Evolutionary conservation across 805 yeast species (phyloP).

Genomic region (Candida coquimbonensis): DNA sequence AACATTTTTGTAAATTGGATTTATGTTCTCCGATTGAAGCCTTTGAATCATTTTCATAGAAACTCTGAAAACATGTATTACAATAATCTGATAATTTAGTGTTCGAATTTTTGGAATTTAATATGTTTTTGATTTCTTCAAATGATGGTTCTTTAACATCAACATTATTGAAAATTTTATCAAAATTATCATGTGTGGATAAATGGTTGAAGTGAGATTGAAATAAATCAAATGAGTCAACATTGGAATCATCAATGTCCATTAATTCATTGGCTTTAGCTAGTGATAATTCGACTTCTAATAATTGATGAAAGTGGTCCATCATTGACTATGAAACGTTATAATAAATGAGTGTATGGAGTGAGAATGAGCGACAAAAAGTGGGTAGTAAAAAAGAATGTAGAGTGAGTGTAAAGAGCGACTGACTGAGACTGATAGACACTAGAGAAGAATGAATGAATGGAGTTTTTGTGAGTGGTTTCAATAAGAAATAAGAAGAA

Average conservation of each 20-base stretch:
- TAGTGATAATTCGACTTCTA: conserved; percentile 13
- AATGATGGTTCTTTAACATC: conserved; percentile 21
- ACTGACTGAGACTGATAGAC: not conserved
- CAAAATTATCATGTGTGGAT: conserved; percentile 2
- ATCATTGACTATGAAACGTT: no score
- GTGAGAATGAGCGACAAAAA: conserved; percentile 9
- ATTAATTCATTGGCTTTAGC: conserved; percentile 1
- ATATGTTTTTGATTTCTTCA: conserved; percentile 17
- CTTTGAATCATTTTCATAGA: conserved; percentile 19
- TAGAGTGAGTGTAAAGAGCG: not conserved
- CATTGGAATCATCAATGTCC: not conserved
- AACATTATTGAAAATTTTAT: conserved; percentile 5
- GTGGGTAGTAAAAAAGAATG: not conserved
- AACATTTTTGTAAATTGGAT: conserved; percentile 15
- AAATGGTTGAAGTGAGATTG: conserved; percentile 10
- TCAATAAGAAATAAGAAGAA: not conserved
- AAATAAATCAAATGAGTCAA: not conserved
- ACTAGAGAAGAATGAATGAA: not conserved
- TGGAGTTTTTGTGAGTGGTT: no score
- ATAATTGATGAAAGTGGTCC: conserved; percentile 14
- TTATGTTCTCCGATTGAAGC: conserved; percentile 13
- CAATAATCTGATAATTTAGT: conserved; percentile 21
- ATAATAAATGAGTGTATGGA: no score
- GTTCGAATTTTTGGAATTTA: conserved; percentile 17
- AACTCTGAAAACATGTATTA: conserved; percentile 19